A percentile compares a stretch with the other conserved stretches of the same genome.
phyloP scores from a whole-genome alignment of 1,139 yeast genomes.

The Taphrina wiesneri region DNA sequence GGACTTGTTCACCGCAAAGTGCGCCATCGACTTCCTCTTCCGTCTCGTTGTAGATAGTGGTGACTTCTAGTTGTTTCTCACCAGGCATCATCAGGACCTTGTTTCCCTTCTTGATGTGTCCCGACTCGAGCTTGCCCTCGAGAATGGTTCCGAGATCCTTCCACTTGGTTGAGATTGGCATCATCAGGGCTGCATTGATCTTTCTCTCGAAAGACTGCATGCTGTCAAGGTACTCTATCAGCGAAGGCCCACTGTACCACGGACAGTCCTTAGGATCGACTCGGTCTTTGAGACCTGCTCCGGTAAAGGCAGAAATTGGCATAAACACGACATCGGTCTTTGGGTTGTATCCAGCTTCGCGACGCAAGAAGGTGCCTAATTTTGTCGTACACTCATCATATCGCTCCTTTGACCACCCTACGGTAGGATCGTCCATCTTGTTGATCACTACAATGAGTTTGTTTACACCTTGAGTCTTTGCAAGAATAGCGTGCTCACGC shows the following conservation, averaged over 20 bases:
- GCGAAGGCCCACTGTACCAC: slow-evolving; percentile 92
- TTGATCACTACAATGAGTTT: slow-evolving; percentile 89
- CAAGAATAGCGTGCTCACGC: slow-evolving; percentile 95
- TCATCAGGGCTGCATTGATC: slow-evolving; percentile 92
- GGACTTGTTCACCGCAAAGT: slow-evolving; percentile 93
- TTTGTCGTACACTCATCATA: slow-evolving; percentile 92
- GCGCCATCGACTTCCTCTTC: slow-evolving; percentile 93
- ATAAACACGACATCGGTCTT: slow-evolving; percentile 69
- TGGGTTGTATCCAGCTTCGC: slow-evolving; percentile 76
- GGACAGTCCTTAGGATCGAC: slow-evolving; percentile 71
- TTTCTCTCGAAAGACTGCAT: slow-evolving; percentile 83
- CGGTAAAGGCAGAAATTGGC: slow-evolving; percentile 98
- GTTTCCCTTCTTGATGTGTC: slow-evolving; percentile 80
- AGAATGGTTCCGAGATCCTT: slow-evolving; percentile 86
- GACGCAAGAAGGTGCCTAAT: slow-evolving; percentile 65
- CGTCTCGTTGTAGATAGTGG: slow-evolving; percentile 86
- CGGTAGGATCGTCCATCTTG: slow-evolving; percentile 99
- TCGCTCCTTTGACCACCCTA: slow-evolving; percentile 88
- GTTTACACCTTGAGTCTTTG: slow-evolving; percentile 97
- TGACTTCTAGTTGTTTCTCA: slow-evolving; percentile 75
- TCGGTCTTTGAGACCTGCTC: slow-evolving; percentile 91
- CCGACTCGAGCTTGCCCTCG: slow-evolving; percentile 97
- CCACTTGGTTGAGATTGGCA: slow-evolving; percentile 92
- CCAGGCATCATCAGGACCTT: slow-evolving; percentile 88
- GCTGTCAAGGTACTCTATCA: slow-evolving; percentile 82